Conservation (phyloP, 1,284 basidiomycete species). For the Anthracocystis walkeri region DNA sequence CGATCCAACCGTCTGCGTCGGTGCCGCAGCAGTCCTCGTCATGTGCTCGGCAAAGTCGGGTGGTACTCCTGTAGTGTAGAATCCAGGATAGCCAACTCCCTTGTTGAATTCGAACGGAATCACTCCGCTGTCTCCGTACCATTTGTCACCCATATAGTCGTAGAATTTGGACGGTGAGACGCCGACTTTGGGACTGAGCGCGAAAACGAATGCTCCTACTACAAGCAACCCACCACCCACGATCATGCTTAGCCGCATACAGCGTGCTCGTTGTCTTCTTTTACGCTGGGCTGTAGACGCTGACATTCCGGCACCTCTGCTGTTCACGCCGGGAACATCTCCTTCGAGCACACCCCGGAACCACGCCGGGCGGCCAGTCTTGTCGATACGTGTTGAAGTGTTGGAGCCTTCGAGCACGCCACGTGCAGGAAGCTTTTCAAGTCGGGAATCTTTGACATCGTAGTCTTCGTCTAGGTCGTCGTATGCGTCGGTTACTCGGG, state of each 20-base stretch:
- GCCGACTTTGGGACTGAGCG: conserved; percentile 50
- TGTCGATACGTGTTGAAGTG: conserved; percentile 47
- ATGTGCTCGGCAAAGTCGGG: conserved; percentile 63
- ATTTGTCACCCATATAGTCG: conserved; percentile 52
- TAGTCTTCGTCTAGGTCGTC: conserved; percentile 46
- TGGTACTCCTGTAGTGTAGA: conserved; percentile 55
- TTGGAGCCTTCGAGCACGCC: conserved; percentile 49
- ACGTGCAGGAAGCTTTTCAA: conserved; percentile 37
- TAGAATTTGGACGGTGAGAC: conserved; percentile 26
- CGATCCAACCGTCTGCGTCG: conserved; percentile 50
- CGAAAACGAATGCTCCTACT: conserved; percentile 55
- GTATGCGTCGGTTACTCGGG: conserved; percentile 46
- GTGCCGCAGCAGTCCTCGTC: conserved; percentile 38
- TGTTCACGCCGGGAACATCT: conserved; percentile 35
- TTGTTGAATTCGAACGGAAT: conserved; percentile 58
- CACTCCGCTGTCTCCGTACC: conserved; percentile 43
- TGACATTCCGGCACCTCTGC: conserved; percentile 39
- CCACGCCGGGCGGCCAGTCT: conserved; percentile 61
- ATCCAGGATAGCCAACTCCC: conserved; percentile 63
- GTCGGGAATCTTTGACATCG: conserved; percentile 19
- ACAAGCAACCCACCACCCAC: conserved; percentile 37
- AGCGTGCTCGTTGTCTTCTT: conserved; percentile 27
- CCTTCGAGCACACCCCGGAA: conserved; percentile 41
- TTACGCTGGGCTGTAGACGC: conserved; percentile 33
- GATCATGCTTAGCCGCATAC: conserved; percentile 28